Percentiles rank a stretch among this genome's conserved stretches.
phyloP scores from a whole-genome alignment of 2,329 filamentous ascomycete species.

The Xylariaceae sp. region DNA sequence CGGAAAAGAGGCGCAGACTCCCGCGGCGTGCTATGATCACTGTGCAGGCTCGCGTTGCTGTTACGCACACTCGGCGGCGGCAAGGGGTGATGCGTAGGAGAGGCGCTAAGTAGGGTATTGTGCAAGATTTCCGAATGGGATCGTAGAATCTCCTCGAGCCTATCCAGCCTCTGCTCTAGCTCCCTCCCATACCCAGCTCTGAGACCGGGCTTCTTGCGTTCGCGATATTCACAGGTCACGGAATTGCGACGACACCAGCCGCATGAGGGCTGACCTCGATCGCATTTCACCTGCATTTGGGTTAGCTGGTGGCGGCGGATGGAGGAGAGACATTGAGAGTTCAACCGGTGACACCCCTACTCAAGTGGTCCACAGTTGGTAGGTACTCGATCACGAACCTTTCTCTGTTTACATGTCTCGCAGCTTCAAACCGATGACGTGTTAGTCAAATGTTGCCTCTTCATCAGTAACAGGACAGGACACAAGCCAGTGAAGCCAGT shows the following conservation, averaged over 20 bases:
- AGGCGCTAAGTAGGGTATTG: conserved; percentile 42
- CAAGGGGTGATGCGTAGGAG: conserved; percentile 32
- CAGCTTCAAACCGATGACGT: conserved; percentile 44
- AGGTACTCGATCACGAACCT: conserved; percentile 44
- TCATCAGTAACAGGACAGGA: not conserved
- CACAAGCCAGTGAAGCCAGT: not conserved
- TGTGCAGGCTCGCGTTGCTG: conserved; percentile 47
- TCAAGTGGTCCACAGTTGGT: not conserved
- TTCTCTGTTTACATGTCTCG: conserved; percentile 75
- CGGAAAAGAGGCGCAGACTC: conserved; percentile 45
- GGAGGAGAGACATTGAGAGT: not conserved
- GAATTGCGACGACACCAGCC: conserved; percentile 63
- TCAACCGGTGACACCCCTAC: not conserved
- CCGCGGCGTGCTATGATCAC: conserved; percentile 52
- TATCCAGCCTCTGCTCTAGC: conserved; percentile 65
- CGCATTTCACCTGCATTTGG: conserved; percentile 58
- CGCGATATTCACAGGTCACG: conserved; percentile 60
- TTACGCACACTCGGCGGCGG: conserved; percentile 41
- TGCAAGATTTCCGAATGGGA: conserved; percentile 63
- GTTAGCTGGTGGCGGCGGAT: conserved; percentile 8
- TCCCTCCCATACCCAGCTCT: conserved; percentile 66
- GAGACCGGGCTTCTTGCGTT: conserved; percentile 61
- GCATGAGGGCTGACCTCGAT: conserved; percentile 67
- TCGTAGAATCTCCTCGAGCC: conserved; percentile 60
- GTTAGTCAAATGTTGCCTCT: conserved; percentile 32